Percentiles rank a stretch among this genome's conserved stretches.
Evolutionary conservation across 1,284 basidiomycete species (phyloP).

Genomic region (Ustilago bromivora): DNA sequence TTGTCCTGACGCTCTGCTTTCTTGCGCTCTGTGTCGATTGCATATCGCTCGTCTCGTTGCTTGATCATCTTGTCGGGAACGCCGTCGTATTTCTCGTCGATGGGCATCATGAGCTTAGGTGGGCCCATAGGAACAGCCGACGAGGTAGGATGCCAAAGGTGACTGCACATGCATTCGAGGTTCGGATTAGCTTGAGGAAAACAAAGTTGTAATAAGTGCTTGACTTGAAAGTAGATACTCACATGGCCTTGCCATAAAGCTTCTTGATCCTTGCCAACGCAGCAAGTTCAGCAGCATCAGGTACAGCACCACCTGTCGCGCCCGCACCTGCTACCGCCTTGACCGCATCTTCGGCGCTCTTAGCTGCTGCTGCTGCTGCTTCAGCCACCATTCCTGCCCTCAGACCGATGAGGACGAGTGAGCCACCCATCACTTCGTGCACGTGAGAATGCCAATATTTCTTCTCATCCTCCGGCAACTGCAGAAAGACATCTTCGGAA

Average conservation of each 20-base stretch:
- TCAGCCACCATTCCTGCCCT: conserved; percentile 19
- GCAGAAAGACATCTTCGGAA: conserved; percentile 71
- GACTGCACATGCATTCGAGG: conserved; percentile 6
- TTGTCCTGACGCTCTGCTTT: conserved; percentile 23
- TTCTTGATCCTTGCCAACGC: conserved; percentile 28
- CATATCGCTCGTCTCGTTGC: conserved; percentile 23
- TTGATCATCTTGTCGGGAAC: conserved; percentile 18
- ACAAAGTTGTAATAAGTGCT: neutral
- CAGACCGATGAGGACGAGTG: conserved; percentile 70
- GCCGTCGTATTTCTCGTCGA: conserved; percentile 27
- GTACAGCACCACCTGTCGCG: conserved; percentile 34
- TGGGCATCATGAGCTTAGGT: conserved; percentile 49
- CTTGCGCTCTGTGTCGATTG: conserved; percentile 37
- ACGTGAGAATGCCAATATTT: conserved; percentile 74
- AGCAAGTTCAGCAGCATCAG: conserved; percentile 39
- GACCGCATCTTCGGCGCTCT: conserved; percentile 26
- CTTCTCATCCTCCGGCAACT: conserved; percentile 73
- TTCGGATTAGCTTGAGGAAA: neutral
- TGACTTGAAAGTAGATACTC: conserved; percentile 4
- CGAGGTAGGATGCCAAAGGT: conserved; percentile 28
- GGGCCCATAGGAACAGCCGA: conserved; percentile 30
- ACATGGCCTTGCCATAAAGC: conserved; percentile 44
- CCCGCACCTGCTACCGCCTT: conserved; percentile 7
- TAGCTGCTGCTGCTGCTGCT: conserved; percentile 16
- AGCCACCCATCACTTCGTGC: conserved; percentile 73